phyloP scores from a whole-genome alignment of 768 basidiomycete species.

The Macrolepiota albuminosa region DNA sequence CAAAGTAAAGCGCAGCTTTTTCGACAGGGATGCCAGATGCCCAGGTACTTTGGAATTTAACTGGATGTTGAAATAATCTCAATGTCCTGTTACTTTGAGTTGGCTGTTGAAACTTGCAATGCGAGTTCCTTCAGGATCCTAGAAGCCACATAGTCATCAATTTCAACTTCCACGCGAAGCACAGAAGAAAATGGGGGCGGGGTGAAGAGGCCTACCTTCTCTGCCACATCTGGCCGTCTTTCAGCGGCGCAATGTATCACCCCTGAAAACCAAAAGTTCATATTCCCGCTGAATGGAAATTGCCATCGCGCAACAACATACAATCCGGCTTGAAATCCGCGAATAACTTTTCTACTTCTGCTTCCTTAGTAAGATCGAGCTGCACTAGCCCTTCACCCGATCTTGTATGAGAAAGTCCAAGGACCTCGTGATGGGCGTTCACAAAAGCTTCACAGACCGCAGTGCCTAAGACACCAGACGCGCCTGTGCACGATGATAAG shows the following conservation, averaged over 20 bases:
- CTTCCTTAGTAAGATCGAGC: slow-evolving; percentile 65
- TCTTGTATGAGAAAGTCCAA: slow-evolving; percentile 73
- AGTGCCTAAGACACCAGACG: slow-evolving; percentile 86
- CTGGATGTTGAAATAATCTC: slow-evolving; percentile 29
- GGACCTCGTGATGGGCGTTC: slow-evolving; percentile 34
- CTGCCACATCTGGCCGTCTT: slow-evolving; percentile 87
- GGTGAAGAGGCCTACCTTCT: slow-evolving; percentile 53
- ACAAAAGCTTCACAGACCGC: slow-evolving; percentile 71
- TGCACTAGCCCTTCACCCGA: slow-evolving; percentile 44
- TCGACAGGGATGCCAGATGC: slow-evolving; percentile 64
- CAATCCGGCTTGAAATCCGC: slow-evolving; percentile 61
- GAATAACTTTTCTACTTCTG: slow-evolving; percentile 52
- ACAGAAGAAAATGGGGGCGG: not conserved
- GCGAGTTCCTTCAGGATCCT: slow-evolving; percentile 68
- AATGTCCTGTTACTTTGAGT: not conserved
- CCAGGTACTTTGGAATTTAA: slow-evolving; percentile 78
- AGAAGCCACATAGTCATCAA: not conserved
- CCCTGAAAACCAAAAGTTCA: slow-evolving; percentile 37
- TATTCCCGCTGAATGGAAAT: not conserved
- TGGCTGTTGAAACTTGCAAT: slow-evolving; percentile 36
- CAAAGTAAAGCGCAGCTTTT: slow-evolving; percentile 57
- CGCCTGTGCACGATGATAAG: slow-evolving; percentile 50
- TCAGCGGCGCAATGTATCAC: slow-evolving; percentile 96
- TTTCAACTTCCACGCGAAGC: not conserved
- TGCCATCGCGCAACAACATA: slow-evolving; percentile 31